These are phyloP conservation scores for Xylariaceae sp. DNA, from an alignment of 2,329 filamentous ascomycete species.

Conservation along the genomic window DNA sequence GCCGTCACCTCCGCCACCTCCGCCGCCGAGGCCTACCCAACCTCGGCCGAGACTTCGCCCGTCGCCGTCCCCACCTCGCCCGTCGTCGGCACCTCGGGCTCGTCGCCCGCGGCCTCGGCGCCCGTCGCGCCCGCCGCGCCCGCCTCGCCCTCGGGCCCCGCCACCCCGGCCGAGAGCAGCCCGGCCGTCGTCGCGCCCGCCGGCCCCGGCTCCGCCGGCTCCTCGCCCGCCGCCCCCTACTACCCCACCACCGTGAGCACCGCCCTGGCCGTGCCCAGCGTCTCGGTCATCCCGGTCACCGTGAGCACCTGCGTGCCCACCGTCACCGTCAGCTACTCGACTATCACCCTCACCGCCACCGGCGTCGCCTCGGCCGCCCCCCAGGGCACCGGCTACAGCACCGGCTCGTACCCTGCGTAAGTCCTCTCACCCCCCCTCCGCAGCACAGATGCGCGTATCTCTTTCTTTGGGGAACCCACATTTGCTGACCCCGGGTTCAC, in stretches of 20 bases:
- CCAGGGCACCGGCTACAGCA: constrained; percentile 18
- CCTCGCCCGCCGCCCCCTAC: constrained; percentile 4
- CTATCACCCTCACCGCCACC: constrained; percentile 11
- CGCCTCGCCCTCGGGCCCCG: constrained; percentile 2
- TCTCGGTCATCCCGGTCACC: constrained; percentile 26
- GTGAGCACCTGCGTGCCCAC: constrained; percentile 36
- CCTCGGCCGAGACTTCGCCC: constrained; percentile 1
- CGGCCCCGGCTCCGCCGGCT: constrained; percentile 30
- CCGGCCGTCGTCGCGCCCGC: not conserved
- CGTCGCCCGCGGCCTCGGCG: constrained; percentile 2
- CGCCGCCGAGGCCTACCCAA: constrained; percentile 8
- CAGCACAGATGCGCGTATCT: not conserved
- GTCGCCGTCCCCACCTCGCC: not conserved
- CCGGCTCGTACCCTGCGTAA: constrained; percentile 23
- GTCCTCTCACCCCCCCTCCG: constrained; percentile 17
- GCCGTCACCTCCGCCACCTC: constrained; percentile 27
- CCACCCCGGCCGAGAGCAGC: not conserved
- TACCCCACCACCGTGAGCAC: constrained; percentile 17
- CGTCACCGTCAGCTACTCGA: constrained; percentile 21
- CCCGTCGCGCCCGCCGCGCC: not conserved
- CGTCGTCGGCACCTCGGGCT: not conserved
- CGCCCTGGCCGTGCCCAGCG: constrained; percentile 33
- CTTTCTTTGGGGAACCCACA: no score
- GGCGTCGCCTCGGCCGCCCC: constrained; percentile 9
- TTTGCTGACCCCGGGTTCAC: constrained; percentile 18